Base-by-base conservation (phyloP, 495 filamentous ascomycete genomes). In the Bathelium albidoporum region DNA sequence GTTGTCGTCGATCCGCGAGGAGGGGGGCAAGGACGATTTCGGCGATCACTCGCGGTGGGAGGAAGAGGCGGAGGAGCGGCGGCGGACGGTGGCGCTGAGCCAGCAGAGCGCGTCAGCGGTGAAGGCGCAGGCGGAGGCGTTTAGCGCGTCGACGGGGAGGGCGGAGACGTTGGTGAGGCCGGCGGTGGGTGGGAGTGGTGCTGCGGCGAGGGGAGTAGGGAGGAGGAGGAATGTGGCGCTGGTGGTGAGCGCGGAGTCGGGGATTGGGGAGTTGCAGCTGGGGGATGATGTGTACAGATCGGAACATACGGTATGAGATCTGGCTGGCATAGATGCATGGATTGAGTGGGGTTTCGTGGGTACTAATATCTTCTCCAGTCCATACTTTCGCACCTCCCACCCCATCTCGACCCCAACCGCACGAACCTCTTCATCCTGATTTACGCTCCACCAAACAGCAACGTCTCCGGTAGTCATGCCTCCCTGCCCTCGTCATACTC, bases 401-500 rank as follows among this genome's bases (percentile, higher is more conserved):
- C 83, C 66, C 83, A 88, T 59, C 82, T 84, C 59, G 83, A 94
- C 67, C 76, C 82, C 63, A 82, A 83, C 55, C 84, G 79, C 29
- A 81, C 84, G 53, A 85, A 87, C 66, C 79, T 96, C 34, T 94
- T 95, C 65, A 79, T 96, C 59, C 81, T 97, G 62, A 95, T 97
- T 71, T 95, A 96, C 71, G 84, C 89, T 14, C 91, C 91, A 0
- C 10, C 45, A 34, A 60, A n/a, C 29, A 44, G 29, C 39, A 34
- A 58, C 11, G 45, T 20, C 55, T 20, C 41, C 73, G 78, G 58
- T 76, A 62, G 79, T 59, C 79, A 83, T 41, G 71, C 78, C 34
- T 94, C 90, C 16, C 77, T 92, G 62, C 84, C 87, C 64, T 95
- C 91, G 10, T 95, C 91, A 0, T 95, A 90, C 73, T 93, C 90